Base-by-base conservation (phyloP, 2,329 filamentous ascomycete species). In the Diaporthe humulicola region DNA sequence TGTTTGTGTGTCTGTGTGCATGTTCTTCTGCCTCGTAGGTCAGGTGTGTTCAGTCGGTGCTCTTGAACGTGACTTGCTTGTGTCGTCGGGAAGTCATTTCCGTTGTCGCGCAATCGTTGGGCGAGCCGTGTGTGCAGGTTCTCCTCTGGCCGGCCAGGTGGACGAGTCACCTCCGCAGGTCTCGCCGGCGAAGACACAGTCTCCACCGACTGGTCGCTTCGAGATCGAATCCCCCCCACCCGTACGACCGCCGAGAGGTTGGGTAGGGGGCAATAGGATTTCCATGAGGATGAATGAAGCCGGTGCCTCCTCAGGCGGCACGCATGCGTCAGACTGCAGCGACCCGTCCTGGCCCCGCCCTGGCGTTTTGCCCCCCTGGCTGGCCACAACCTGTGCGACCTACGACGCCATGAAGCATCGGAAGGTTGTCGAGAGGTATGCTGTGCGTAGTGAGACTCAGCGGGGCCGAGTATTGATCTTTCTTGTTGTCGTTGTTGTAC, bases 291-390 rank as follows among this genome's bases (percentile, higher is more conserved):
- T 5, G 38, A 30, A n/a, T 9, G 28, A 17, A 25, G n/a, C 1
- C 14, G 45, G 22, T 67, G 64, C 1, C 64, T 67, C 45, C 30
- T 38, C 64, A 36, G 7, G 14, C 33, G 14, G 64, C 45, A 17
- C n/a, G 45, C 64, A 19, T 52, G 64, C 64, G 45, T 67, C 45
- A 67, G 45, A 19, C 45, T 67, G 64, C 64, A 52, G 64, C 64
- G 25, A 15, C 45, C 64, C 33, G 30, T 52, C 9, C 25, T 19
- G n/a, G 15, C 25, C 25, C 17, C 15, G 58, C 40, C 38, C 15
- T 45, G 58, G 25, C n/a, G 8, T 30, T 19, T 30, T 30, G 8
- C 17, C 15, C 22, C 58, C 1, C 10, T 56, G n/a, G n/a, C n/a
- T 50, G 45, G 38, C 25, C 12, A 15, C n/a, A 3, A n/a, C 25